phyloP scores from a whole-genome alignment of 805 yeast genomes.

The Soucietia sequanensis region DNA sequence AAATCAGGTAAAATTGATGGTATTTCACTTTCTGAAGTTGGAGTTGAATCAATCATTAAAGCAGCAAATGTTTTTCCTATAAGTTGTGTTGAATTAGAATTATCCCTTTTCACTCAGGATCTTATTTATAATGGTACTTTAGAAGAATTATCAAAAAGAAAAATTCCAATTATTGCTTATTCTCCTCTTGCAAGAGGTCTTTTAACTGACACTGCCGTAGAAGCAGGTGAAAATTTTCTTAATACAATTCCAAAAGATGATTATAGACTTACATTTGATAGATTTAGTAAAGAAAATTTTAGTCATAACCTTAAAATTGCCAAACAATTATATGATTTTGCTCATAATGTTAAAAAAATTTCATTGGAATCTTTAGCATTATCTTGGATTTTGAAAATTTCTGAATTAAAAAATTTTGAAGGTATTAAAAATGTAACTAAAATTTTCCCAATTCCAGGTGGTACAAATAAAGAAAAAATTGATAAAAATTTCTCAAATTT shows the following conservation, averaged over 20 bases:
- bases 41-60: constrained; percentile 56
- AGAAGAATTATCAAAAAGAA: constrained; percentile 53
- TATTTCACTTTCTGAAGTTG: constrained; percentile 72
- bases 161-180: constrained; percentile 72
- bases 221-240: constrained; percentile 26
- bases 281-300: constrained; percentile 59
- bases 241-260: constrained; percentile 57
- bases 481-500: constrained; percentile 53
- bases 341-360: constrained; percentile 45
- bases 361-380: constrained; percentile 54
- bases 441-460: constrained; percentile 80
- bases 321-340: constrained; percentile 49
- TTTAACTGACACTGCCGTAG: constrained; percentile 59
- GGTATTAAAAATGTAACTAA: constrained; percentile 46
- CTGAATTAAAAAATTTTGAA: constrained; percentile 55
- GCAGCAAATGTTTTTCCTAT: constrained; percentile 60
- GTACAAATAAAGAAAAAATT: constrained; percentile 58
- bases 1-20: constrained; percentile 67
- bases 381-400: constrained; percentile 54
- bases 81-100: constrained; percentile 74
- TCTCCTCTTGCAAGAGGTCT: constrained; percentile 83
- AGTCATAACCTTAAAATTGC: constrained; percentile 52
- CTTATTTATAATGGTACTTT: constrained; percentile 62
- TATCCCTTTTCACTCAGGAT: constrained; percentile 68
- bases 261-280: constrained; percentile 48